phyloP scores from a whole-genome alignment of 306 rosid species.

The Potentilla sterilis region DNA sequence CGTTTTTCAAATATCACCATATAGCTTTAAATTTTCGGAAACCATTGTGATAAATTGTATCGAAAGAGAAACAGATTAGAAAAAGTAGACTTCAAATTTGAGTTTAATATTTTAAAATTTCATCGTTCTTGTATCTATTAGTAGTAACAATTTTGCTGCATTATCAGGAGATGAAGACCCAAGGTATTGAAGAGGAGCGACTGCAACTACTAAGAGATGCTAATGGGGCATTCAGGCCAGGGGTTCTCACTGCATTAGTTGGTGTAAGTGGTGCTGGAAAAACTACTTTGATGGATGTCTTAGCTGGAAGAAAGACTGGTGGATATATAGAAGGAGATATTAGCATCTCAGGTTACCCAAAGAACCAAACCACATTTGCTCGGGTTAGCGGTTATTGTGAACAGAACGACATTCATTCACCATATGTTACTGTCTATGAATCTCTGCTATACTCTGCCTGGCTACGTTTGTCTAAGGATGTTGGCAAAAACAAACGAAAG shows the following conservation, averaged over 20 bases:
- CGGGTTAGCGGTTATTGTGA: constrained; percentile 88
- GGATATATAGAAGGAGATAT: constrained; percentile 48
- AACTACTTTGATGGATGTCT: constrained; percentile 53
- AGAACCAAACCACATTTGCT: constrained; percentile 82
- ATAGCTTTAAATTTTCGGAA: not conserved
- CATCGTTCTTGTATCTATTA: not conserved
- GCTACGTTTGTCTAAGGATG: constrained; percentile 67
- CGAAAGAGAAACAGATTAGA: not conserved
- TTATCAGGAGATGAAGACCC: constrained; percentile 34
- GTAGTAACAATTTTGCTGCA: not conserved
- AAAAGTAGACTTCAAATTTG: no score
- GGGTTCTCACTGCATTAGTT: constrained; percentile 42
- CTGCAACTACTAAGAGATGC: constrained; percentile 28
- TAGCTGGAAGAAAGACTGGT: constrained; percentile 51
- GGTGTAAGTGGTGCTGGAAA: constrained; percentile 58
- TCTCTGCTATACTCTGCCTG: constrained; percentile 82
- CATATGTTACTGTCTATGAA: constrained; percentile 74
- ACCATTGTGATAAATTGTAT: not conserved
- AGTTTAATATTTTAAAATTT: no score
- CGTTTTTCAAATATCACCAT: not conserved
- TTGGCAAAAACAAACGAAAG: constrained; percentile 49
- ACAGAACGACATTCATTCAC: constrained; percentile 89
- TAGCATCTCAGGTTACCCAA: constrained; percentile 53
- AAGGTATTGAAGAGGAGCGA: constrained; percentile 29
- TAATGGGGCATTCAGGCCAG: constrained; percentile 46